phyloP scores from a whole-genome alignment of 306 rosid species.

The Pachyrhizus erosus region DNA sequence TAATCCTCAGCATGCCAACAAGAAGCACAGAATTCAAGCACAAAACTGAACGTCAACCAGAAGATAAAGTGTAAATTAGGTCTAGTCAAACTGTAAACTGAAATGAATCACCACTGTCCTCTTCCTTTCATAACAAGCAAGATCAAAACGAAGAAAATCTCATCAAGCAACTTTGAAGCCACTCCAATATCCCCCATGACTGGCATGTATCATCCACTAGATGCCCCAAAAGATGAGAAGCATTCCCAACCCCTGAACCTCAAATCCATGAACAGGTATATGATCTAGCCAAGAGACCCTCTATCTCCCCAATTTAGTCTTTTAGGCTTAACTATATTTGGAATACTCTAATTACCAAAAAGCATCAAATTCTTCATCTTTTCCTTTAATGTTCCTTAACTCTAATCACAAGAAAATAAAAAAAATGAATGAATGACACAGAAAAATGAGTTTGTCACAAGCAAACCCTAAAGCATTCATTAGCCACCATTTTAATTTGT shows the following conservation, averaged over 20 bases:
- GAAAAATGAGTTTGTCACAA: background rate
- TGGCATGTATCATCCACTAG: background rate
- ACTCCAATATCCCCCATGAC: background rate
- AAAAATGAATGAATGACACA: background rate
- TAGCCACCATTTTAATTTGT: background rate
- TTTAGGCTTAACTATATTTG: background rate
- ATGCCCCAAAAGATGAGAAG: background rate
- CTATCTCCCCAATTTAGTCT: background rate
- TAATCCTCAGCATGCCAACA: background rate
- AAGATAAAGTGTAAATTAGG: background rate
- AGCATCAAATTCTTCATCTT: background rate
- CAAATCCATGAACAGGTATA: background rate
- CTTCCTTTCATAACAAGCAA: background rate
- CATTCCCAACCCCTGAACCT: background rate
- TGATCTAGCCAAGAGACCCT: background rate
- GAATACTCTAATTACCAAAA: background rate
- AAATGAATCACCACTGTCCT: background rate
- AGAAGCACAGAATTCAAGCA: background rate
- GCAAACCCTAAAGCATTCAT: background rate
- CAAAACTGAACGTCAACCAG: background rate
- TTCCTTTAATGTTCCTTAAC: background rate
- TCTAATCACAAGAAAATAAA: background rate
- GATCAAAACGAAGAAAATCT: too few species aligned
- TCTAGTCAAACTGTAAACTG: background rate
- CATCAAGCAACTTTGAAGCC: too few species aligned